These are phyloP conservation scores for Parafenestella ontariensis DNA, from an alignment of 2,329 filamentous ascomycete species.

Conservation along the genomic window DNA sequence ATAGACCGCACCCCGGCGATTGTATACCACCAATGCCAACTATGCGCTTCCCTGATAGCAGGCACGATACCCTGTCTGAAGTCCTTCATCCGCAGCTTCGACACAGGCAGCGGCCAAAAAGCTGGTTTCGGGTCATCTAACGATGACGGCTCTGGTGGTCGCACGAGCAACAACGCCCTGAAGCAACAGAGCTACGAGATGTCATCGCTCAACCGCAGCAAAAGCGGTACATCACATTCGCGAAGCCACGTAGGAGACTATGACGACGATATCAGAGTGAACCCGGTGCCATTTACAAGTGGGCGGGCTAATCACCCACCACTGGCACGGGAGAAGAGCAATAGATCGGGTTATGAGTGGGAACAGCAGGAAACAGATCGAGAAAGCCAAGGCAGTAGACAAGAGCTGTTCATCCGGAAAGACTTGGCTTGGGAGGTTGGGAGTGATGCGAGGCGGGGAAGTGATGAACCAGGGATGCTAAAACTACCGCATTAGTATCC, in stretches of 20 bases:
- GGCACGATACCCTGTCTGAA: constrained; percentile 38
- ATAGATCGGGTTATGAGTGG: not conserved
- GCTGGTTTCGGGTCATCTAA: constrained; percentile 20
- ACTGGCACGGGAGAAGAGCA: not conserved
- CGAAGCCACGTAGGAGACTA: not conserved
- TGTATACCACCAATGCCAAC: constrained; percentile 28
- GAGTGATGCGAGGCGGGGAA: not conserved
- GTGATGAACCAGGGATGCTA: not conserved
- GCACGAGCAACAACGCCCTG: constrained; percentile 1
- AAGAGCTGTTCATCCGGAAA: constrained; percentile 32
- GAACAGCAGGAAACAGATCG: constrained; percentile 13
- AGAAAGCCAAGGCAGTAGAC: constrained; percentile 27
- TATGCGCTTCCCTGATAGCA: constrained; percentile 34
- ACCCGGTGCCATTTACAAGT: not conserved
- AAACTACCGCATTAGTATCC: not conserved
- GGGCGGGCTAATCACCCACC: not conserved
- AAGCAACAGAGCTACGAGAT: not conserved
- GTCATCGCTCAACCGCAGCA: not conserved
- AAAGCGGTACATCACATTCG: constrained; percentile 3
- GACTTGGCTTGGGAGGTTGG: constrained; percentile 29
- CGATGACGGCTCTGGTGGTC: constrained; percentile 5
- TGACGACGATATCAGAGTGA: not conserved
- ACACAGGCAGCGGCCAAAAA: constrained; percentile 32
- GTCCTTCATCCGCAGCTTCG: constrained; percentile 34
- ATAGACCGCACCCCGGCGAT: constrained; percentile 23